Base-by-base conservation (phyloP, 345 rosid genomes). In the Heritiera fomes region DNA sequence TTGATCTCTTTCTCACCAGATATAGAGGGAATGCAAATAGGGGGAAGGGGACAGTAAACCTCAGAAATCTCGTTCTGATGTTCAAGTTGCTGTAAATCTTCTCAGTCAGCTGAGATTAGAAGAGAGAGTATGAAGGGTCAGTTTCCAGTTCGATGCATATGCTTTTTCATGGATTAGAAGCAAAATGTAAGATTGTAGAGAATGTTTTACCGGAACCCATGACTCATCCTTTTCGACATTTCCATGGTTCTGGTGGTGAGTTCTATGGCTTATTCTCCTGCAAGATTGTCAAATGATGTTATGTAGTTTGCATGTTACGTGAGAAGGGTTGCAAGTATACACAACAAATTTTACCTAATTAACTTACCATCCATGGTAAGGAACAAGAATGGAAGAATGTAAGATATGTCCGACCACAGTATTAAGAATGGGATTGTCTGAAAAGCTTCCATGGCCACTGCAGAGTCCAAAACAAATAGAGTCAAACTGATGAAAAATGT, bases 401-500 rank as follows among this genome's bases (percentile, higher is more conserved):
- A 92, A 83, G 77, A 92, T 74, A 82, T 92, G 97, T 52, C 97
- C 97, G 73, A 87, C 82, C 23, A 87, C 81, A 83, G 82, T 84
- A 53, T 92, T 92, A 30, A 92, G 87, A 53, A 62, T 84, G 74
- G 87, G 85, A 84, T 78, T 87, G 71, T 88, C 88, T 3, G 97
- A 91, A 77, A 92, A 92, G 84, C 97, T 92, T 52, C 95, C 93
- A 82, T 91, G 97, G n/a, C 97, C 94, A 88, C 97, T 91, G 84
- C 60, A 82, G 11, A 49, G 78, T 56, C 62, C 46, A 82, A 61
- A 68, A 71, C 8, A 41, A 66, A 77, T 52, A 43, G 2, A 50
- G 7, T 56, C 77, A n/a, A n/a, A 65, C 28, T 7, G 41, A 62
- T 32, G 47, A 17, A 28, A 17, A 40, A 17, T 40, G 12, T 11